Percentiles rank a stretch among this genome's conserved stretches.
These are phyloP conservation scores for Choiromyces venosus DNA, from an alignment of 495 filamentous ascomycete species.

Conservation along the genomic window DNA sequence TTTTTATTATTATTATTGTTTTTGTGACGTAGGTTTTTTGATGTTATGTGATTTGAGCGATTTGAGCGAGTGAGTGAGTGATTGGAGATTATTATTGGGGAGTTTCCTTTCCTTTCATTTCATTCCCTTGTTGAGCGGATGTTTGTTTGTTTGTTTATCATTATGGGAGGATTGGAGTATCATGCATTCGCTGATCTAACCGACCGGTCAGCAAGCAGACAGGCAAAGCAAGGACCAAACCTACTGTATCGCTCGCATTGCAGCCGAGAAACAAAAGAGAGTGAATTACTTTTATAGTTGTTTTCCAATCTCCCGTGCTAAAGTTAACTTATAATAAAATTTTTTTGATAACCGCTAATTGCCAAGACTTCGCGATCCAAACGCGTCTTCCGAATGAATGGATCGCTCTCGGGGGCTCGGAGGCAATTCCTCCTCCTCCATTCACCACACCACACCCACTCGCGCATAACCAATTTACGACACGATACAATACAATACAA, in stretches of 20 bases:
- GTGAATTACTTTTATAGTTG: too few species aligned
- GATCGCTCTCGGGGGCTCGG: too few species aligned
- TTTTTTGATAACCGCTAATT: too few species aligned
- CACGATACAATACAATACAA: too few species aligned
- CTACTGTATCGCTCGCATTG: not conserved
- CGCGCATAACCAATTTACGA: not conserved
- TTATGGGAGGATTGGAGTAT: not conserved
- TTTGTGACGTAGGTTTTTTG: not conserved
- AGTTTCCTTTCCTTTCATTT: not conserved
- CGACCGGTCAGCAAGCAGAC: not conserved
- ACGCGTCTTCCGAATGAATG: not conserved
- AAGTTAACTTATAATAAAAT: too few species aligned
- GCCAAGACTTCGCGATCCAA: not conserved
- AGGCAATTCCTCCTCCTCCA: not conserved
- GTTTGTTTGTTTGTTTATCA: not conserved
- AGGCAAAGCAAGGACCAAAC: too few species aligned
- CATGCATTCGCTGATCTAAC: not conserved
- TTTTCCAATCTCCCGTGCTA: too few species aligned
- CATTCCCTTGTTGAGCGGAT: not conserved
- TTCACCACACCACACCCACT: not conserved
- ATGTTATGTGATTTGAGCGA: not conserved
- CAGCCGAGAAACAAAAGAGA: not conserved
- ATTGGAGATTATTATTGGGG: not conserved
- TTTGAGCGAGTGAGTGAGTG: too few species aligned
- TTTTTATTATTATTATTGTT: too few species aligned